Conservation (phyloP, 2,329 filamentous ascomycete species). For the Colletotrichum abscissum region DNA sequence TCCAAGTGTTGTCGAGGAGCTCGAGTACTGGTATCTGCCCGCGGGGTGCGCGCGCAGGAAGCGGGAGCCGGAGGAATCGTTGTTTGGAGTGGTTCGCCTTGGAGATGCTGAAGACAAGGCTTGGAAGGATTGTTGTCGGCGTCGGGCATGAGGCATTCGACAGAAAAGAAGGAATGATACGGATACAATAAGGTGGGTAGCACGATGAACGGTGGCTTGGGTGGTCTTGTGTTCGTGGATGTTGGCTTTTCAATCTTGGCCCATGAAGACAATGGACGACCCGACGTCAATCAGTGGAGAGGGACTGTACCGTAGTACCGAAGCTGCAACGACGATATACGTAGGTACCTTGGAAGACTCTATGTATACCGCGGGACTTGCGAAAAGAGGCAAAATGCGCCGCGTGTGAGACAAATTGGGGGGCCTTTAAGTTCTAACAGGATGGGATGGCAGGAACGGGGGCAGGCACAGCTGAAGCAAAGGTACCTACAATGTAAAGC, state of each 20-base stretch:
- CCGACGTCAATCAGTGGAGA: neutral
- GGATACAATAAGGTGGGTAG: neutral
- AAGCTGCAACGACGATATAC: too few relatives aligned
- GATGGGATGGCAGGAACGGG: neutral
- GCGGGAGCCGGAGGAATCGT: neutral
- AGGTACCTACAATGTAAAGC: too few relatives aligned
- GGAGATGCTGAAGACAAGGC: neutral
- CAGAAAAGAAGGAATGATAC: neutral
- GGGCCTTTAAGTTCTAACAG: too few relatives aligned
- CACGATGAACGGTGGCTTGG: constrained; percentile 24
- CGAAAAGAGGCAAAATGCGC: neutral
- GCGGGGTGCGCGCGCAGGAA: neutral
- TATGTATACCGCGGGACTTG: neutral
- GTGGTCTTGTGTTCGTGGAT: constrained; percentile 34
- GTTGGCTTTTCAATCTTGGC: neutral
- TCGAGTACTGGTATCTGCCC: neutral
- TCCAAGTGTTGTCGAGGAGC: neutral
- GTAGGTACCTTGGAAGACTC: neutral
- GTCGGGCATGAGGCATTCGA: neutral
- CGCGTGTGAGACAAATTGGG: constrained; percentile 19
- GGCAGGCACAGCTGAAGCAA: neutral
- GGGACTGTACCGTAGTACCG: too few relatives aligned
- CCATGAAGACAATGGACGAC: neutral
- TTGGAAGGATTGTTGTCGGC: neutral
- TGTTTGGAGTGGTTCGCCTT: neutral